Conservation (phyloP, 345 rosid genomes). For the Corchorus olitorius region DNA sequence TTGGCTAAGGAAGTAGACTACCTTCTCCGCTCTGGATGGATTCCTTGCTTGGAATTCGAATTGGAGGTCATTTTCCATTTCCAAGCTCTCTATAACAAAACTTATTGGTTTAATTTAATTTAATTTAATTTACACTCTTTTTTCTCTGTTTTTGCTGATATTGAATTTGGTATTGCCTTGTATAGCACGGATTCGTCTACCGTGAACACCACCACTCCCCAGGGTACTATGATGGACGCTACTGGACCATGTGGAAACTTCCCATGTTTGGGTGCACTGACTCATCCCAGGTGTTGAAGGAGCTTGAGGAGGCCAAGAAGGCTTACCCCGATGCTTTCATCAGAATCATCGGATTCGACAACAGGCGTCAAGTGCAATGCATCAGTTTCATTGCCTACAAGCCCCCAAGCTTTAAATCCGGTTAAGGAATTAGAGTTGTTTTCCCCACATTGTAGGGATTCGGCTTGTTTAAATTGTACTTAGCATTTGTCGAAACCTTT, state of each 20-base stretch:
- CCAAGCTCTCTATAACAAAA: too few species aligned
- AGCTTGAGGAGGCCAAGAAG: constrained; percentile 41
- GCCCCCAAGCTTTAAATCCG: too few species aligned
- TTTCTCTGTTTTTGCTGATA: background rate
- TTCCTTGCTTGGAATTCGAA: constrained; percentile 77
- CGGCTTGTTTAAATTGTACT: constrained; percentile 3
- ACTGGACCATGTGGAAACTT: constrained; percentile 64
- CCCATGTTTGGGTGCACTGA: constrained; percentile 59
- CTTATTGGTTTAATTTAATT: too few species aligned
- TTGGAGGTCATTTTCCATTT: constrained; percentile 29
- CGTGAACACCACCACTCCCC: constrained; percentile 41
- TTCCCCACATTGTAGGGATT: background rate
- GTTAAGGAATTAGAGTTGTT: too few species aligned
- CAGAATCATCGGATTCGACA: constrained; percentile 52
- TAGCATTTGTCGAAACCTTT: background rate
- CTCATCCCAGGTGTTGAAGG: constrained; percentile 38
- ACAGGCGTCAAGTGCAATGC: constrained; percentile 53
- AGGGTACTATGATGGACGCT: constrained; percentile 50
- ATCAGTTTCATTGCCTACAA: constrained; percentile 48
- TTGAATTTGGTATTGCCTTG: background rate
- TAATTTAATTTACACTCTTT: background rate
- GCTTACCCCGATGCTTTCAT: constrained; percentile 32
- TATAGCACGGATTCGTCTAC: constrained; percentile 38
- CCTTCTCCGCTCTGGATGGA: constrained; percentile 60
- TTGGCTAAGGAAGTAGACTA: constrained; percentile 52